These are phyloP conservation scores for Cornus suecica DNA, from an alignment of 148 eudicot species.

Conservation along the genomic window DNA sequence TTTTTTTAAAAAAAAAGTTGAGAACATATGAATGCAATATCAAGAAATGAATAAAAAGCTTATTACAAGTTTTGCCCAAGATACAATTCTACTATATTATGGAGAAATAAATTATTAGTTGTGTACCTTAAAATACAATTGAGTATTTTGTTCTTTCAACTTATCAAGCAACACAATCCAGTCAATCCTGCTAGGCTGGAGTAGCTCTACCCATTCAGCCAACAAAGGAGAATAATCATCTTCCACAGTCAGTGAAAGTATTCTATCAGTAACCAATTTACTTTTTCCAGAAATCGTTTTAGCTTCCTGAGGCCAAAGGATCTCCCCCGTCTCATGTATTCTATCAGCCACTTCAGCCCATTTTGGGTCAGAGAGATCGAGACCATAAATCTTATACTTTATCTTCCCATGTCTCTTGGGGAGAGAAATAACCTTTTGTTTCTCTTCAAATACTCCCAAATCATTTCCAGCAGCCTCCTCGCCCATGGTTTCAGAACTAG, in stretches of 20 bases:
- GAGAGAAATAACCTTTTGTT: slow-evolving; percentile 34
- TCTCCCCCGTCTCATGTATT: slow-evolving; percentile 56
- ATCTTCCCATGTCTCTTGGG: slow-evolving; percentile 92
- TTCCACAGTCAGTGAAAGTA: slow-evolving; percentile 45
- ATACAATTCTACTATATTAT: background rate
- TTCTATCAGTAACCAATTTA: slow-evolving; percentile 64
- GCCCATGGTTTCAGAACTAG: slow-evolving; percentile 7
- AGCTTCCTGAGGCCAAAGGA: slow-evolving; percentile 66
- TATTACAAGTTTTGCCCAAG: background rate
- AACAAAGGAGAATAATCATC: slow-evolving; percentile 52
- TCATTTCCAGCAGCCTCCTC: slow-evolving; percentile 25
- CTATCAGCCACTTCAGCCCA: slow-evolving; percentile 87
- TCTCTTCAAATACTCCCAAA: slow-evolving; percentile 20
- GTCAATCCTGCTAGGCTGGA: slow-evolving; percentile 72
- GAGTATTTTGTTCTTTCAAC: slow-evolving; percentile 41
- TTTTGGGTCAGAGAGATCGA: slow-evolving; percentile 72
- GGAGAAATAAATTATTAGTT: background rate
- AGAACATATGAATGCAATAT: background rate
- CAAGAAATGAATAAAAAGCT: background rate
- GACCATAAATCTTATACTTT: slow-evolving; percentile 82
- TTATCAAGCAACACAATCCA: slow-evolving; percentile 70
- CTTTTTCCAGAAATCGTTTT: slow-evolving; percentile 72
- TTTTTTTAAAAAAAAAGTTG: background rate
- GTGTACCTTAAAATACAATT: slow-evolving; percentile 59
- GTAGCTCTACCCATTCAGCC: slow-evolving; percentile 71